Evolutionary conservation across 768 basidiomycete species (phyloP), one percentile per base, ranked within the genome.

Genomic region (Hericium rajendrae): DNA sequence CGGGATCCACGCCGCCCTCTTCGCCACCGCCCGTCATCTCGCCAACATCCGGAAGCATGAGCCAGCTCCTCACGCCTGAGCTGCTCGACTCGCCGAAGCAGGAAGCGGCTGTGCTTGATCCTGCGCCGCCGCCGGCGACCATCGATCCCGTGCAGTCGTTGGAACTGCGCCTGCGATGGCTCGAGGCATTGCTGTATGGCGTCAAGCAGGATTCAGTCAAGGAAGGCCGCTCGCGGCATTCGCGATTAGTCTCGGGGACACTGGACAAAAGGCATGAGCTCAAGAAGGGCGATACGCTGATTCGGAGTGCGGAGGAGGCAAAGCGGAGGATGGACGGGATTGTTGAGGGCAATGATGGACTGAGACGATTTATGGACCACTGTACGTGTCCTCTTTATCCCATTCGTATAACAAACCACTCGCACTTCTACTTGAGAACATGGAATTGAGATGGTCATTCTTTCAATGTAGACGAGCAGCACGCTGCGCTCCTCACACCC

Each of bases 141-240:
- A 83, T 92, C 48, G 80, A 86, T 38, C 85, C 91, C 4, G 70
- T 70, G 0, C 73, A 88, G 13, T 85, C 91, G 2, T 72, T 93
- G 11, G 85, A 91, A 63, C 73, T 93, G 20, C 79, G 91, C 1
- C 67, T 92, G 38, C 76, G 86, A 56, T 90, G 88, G 87, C 73
- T 93, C 1, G 91, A 91, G 67, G 87, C 88, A 16, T 73, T 93
- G 53, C 71, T 91, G 2, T 68, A 83, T 41, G 91, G 90, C 41
- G 77, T 84, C 20, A 78, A 77, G 52, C 77, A 77, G 50, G 75
- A 79, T 43, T 55, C 67, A 68, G 46, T 41, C 15, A 24, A 37
- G 24, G 49, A 51, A 2, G 28, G 28, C 24, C 49, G 49, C 1
- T 24, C 49, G 49, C 43, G 43, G 18, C 43, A 46, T 20, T 46